Evolutionary conservation across 1,139 yeast species (phyloP).

Genomic region (Trichomonascaceae sp.): DNA sequence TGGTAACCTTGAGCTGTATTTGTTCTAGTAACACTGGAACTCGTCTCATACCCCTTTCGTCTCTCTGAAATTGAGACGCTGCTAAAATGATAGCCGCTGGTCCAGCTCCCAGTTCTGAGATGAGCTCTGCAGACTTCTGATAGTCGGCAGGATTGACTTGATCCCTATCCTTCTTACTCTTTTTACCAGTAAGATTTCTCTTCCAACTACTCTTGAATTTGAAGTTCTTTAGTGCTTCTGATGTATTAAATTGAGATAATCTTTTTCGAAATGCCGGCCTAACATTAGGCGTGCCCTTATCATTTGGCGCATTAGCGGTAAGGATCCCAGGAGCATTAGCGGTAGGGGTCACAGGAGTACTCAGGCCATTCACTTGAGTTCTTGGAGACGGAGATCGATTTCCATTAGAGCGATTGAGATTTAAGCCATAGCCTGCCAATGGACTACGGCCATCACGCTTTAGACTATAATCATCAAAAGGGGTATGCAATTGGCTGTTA

Average conservation of each 20-base stretch:
- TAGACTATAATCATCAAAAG: not conserved
- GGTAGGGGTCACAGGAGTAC: not conserved
- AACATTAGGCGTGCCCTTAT: not conserved
- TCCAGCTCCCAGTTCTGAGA: slow-evolving; percentile 63
- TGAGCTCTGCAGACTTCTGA: slow-evolving; percentile 55
- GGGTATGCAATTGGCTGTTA: not conserved
- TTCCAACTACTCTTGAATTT: slow-evolving; percentile 25
- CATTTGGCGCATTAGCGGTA: not conserved
- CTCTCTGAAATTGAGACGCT: slow-evolving; percentile 69
- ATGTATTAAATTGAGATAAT: slow-evolving; percentile 20
- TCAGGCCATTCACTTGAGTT: not conserved
- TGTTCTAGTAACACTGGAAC: slow-evolving; percentile 78
- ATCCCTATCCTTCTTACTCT: slow-evolving; percentile 22
- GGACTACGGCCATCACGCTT: not conserved
- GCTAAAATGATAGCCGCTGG: slow-evolving; percentile 73
- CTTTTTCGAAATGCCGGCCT: slow-evolving; percentile 17
- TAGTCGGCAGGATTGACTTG: slow-evolving; percentile 26
- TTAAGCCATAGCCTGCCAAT: not conserved
- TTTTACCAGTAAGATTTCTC: slow-evolving; percentile 17
- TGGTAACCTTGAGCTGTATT: slow-evolving; percentile 51
- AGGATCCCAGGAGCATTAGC: not conserved
- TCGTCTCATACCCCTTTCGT: slow-evolving; percentile 69
- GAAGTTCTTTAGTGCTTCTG: slow-evolving; percentile 16
- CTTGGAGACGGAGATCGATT: not conserved
- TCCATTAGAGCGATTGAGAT: not conserved